Conservation (phyloP, 768 basidiomycete genomes). For the Candolleomyces efflorescens region DNA sequence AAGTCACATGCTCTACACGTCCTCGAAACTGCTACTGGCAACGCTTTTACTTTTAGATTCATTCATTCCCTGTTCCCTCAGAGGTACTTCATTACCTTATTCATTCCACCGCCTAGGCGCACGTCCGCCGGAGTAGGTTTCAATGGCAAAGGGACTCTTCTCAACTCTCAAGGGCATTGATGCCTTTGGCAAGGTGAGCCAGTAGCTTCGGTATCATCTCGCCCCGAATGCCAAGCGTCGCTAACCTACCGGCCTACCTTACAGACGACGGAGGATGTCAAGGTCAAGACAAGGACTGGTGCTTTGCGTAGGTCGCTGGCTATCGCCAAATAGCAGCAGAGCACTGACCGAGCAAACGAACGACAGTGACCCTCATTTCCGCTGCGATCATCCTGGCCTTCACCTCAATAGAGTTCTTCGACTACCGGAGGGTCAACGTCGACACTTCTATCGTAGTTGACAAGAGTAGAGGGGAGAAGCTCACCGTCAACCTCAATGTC, state of each 20-base stretch:
- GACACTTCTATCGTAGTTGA: conserved; percentile 95
- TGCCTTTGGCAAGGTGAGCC: conserved; percentile 98
- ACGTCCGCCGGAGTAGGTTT: conserved; percentile 31
- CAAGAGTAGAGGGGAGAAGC: conserved; percentile 89
- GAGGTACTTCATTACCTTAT: conserved; percentile 15
- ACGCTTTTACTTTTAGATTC: conserved; percentile 6
- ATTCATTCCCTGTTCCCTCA: conserved; percentile 13
- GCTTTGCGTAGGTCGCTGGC: conserved; percentile 64
- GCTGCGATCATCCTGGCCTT: conserved; percentile 90
- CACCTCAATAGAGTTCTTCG: conserved; percentile 91
- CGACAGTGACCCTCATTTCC: conserved; percentile 84
- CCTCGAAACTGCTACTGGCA: not conserved
- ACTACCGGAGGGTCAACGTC: conserved; percentile 82
- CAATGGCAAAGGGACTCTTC: conserved; percentile 77
- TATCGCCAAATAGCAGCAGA: conserved; percentile 2
- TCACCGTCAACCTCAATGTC: conserved; percentile 87
- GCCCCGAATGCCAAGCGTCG: conserved; percentile 13
- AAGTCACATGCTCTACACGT: conserved; percentile 25
- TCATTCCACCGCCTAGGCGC: conserved; percentile 23
- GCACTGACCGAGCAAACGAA: not conserved
- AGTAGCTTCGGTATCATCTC: conserved; percentile 4
- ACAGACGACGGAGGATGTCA: conserved; percentile 98
- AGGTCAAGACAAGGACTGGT: conserved; percentile 95
- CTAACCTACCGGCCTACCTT: conserved; percentile 12
- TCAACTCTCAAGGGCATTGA: conserved; percentile 85